These are phyloP conservation scores for Cladosporium sp. DNA, from an alignment of 2,329 filamentous ascomycete genomes.

Conservation along the genomic window DNA sequence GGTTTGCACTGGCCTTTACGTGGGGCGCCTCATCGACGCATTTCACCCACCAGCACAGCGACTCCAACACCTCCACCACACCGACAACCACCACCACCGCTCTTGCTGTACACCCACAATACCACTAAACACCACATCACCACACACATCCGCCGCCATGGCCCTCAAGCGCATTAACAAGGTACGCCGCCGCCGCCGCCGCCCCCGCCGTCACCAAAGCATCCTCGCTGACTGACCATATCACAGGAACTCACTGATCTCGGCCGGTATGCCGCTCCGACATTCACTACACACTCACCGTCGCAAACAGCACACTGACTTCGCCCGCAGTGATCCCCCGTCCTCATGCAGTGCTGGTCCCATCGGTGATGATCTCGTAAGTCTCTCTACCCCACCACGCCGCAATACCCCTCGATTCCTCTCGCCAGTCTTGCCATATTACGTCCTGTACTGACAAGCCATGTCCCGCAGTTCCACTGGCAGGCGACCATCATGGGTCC, in stretches of 20 bases:
- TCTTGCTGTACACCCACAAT: too few relatives aligned
- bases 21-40: background rate
- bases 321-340: conserved; percentile 74
- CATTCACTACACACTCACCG: too few relatives aligned
- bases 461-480: conserved; percentile 81
- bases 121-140: background rate
- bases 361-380: conserved; percentile 95
- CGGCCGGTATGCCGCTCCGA: conserved; percentile 61
- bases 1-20: background rate
- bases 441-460: background rate
- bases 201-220: background rate
- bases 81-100: background rate
- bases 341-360: conserved; percentile 98
- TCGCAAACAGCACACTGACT: conserved; percentile 31
- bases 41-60: background rate
- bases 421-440: background rate
- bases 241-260: conserved; percentile 73
- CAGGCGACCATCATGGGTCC: conserved; percentile 99
- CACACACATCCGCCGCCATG: conserved; percentile 48
- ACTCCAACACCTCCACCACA: background rate
- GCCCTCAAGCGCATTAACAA: conserved; percentile 93
- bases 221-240: conserved; percentile 12
- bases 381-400: conserved; percentile 38
- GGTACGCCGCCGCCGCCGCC: conserved; percentile 12
- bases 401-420: conserved; percentile 10